Conservation (phyloP, 306 rosid genomes). For the Fragaria nilgerrensis region DNA sequence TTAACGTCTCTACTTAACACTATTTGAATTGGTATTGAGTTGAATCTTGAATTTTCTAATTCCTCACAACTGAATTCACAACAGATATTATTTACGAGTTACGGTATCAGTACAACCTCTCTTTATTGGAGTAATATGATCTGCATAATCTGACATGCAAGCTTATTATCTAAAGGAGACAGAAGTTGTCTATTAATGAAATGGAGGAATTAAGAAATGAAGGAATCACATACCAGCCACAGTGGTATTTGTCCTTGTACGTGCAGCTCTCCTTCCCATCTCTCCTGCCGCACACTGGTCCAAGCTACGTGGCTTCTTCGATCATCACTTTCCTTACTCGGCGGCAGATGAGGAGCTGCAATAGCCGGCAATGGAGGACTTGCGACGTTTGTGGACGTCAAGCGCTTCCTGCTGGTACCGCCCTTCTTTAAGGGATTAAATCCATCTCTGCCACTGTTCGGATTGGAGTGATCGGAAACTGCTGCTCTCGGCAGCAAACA, state of each 20-base stretch:
- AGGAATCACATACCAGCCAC: conserved; percentile 59
- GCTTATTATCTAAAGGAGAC: background rate
- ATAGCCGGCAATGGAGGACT: conserved; percentile 40
- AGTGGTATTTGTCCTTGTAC: conserved; percentile 74
- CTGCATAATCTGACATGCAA: background rate
- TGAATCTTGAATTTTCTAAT: background rate
- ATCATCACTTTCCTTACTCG: conserved; percentile 12
- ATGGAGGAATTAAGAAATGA: background rate
- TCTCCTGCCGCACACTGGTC: conserved; percentile 82
- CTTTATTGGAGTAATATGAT: background rate
- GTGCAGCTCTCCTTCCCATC: conserved; percentile 84
- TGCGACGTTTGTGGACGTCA: conserved; percentile 46
- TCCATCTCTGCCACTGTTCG: background rate
- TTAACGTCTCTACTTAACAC: no score
- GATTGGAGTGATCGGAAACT: conserved; percentile 18
- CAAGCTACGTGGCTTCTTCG: conserved; percentile 68
- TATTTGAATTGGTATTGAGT: background rate
- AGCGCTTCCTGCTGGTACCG: conserved; percentile 5
- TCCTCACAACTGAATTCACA: background rate
- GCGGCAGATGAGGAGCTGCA: conserved; percentile 28
- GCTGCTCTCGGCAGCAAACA: conserved; percentile 25
- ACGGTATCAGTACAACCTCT: background rate
- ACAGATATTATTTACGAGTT: no score
- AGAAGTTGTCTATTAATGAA: no score
- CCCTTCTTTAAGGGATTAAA: conserved; percentile 22